phyloP scores from a whole-genome alignment of 441 rosid genomes.

The Adansonia rubrostipa region DNA sequence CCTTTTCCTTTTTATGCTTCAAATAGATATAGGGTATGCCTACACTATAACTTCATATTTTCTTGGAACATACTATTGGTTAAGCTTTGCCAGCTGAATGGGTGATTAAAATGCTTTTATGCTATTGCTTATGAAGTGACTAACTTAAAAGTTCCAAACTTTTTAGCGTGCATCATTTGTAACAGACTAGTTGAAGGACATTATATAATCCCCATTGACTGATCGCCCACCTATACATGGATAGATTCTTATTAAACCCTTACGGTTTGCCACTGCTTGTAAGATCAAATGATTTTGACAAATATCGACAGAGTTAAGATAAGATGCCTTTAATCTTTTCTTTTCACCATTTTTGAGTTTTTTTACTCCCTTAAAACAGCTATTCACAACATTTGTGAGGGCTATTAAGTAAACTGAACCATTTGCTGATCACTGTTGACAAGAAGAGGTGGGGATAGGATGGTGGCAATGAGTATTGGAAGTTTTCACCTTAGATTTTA shows the following conservation, averaged over 20 bases:
- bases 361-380: neutral
- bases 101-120: neutral
- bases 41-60: neutral
- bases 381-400: neutral
- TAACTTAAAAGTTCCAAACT: neutral
- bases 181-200: neutral
- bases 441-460: neutral
- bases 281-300: neutral
- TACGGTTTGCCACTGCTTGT: neutral
- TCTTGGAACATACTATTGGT: slow-evolving; percentile 8
- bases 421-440: neutral
- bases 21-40: neutral
- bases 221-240: neutral
- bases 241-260: neutral
- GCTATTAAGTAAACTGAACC: neutral
- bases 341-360: neutral
- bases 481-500: neutral
- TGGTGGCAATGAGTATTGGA: neutral
- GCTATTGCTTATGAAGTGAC: neutral
- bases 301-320: neutral
- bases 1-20: neutral
- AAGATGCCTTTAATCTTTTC: neutral
- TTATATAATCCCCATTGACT: neutral
- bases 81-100: neutral
- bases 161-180: neutral